phyloP scores from a whole-genome alignment of 495 filamentous ascomycete species.

The Terfezia boudieri region DNA sequence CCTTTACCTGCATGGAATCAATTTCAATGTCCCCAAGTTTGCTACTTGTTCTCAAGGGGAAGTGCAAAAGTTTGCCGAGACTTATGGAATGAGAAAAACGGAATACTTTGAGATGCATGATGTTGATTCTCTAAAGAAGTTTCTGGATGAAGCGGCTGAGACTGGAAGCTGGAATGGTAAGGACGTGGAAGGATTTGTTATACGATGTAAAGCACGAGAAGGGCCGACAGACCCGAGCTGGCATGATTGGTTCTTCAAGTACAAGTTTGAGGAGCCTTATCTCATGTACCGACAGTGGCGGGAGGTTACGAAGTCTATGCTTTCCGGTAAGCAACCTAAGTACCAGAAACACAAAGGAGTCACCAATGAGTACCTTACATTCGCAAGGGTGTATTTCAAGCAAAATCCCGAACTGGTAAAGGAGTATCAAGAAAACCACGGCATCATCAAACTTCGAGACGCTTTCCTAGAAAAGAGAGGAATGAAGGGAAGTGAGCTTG shows the following conservation, averaged over 20 bases:
- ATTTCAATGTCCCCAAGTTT: constrained; percentile 78
- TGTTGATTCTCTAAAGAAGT: constrained; percentile 37
- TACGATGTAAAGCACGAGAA: constrained; percentile 55
- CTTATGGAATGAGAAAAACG: constrained; percentile 85
- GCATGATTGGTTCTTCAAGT: constrained; percentile 97
- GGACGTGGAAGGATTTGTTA: constrained; percentile 91
- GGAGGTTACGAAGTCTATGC: constrained; percentile 82
- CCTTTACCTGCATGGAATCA: constrained; percentile 87
- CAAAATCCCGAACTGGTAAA: constrained; percentile 38
- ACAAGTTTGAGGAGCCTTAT: constrained; percentile 98
- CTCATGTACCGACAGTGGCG: constrained; percentile 97
- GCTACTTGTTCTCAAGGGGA: constrained; percentile 55
- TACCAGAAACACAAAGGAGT: constrained; percentile 73
- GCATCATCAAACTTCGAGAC: constrained; percentile 80
- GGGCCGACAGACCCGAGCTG: constrained; percentile 26
- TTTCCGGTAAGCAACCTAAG: constrained; percentile 47
- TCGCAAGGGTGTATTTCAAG: constrained; percentile 48
- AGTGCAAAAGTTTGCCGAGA: constrained; percentile 70
- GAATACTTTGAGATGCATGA: constrained; percentile 59
- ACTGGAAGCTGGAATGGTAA: constrained; percentile 70
- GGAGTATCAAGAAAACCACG: constrained; percentile 65
- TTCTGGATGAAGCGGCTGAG: constrained; percentile 54
- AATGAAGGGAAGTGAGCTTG: constrained; percentile 67
- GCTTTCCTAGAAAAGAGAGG: constrained; percentile 63
- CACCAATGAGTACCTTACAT: constrained; percentile 73